A percentile compares a stretch with the other conserved stretches of the same genome.
These are phyloP conservation scores for Diospyros kaki DNA, from an alignment of 148 eudicot species.

Conservation along the genomic window DNA sequence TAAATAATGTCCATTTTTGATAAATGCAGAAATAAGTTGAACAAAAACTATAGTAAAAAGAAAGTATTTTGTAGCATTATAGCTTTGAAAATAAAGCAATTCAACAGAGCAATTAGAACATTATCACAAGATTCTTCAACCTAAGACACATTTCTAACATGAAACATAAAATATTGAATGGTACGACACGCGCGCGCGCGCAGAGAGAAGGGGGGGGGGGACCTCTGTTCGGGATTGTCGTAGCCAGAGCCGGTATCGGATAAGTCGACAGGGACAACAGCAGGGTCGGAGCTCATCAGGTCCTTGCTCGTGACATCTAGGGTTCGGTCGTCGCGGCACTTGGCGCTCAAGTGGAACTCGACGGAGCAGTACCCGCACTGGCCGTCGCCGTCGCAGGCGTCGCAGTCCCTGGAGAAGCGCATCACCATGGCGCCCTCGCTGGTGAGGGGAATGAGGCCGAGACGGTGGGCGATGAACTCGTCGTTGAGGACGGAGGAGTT, in stretches of 20 bases:
- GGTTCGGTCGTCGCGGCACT: constrained; percentile 70
- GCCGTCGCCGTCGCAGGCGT: constrained; percentile 93
- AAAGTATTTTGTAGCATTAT: no score
- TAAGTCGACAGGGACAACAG: constrained; percentile 81
- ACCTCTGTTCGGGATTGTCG: constrained; percentile 48
- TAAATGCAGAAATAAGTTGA: no score
- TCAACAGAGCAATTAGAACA: no score
- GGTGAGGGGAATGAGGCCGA: constrained; percentile 79
- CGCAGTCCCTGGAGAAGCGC: constrained; percentile 97
- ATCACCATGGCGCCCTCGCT: constrained; percentile 87
- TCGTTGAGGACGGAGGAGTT: constrained; percentile 87
- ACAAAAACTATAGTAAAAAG: no score
- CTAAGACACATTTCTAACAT: neutral
- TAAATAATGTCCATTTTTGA: no score
- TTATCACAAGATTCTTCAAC: no score
- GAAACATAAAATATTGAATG: neutral
- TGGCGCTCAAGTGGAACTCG: constrained; percentile 80
- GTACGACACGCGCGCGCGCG: no score
- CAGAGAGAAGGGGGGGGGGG: neutral
- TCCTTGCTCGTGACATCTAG: constrained; percentile 90
- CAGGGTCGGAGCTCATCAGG: constrained; percentile 65
- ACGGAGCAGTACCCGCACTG: constrained; percentile 95
- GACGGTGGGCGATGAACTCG: constrained; percentile 87
- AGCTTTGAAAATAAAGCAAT: no score
- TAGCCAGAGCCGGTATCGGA: constrained; percentile 41